A percentile compares a stretch with the other conserved stretches of the same genome.
phyloP scores from a whole-genome alignment of 257 asterid species.

The Verbena officinalis region DNA sequence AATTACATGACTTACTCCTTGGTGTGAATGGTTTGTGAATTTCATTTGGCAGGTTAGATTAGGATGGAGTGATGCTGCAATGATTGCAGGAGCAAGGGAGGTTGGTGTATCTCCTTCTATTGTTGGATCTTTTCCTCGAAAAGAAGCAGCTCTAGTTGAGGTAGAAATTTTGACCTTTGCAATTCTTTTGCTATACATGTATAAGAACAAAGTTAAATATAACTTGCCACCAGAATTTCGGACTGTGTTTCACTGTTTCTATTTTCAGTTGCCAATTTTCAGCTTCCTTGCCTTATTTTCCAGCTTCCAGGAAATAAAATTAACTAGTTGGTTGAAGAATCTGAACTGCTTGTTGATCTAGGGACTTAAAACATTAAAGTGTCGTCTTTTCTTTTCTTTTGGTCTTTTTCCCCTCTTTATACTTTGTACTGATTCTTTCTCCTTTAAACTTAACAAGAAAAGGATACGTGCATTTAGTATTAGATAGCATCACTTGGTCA shows the following conservation, averaged over 20 bases:
- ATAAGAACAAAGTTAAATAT: background rate
- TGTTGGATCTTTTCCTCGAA: slow-evolving; percentile 85
- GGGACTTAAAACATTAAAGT: background rate
- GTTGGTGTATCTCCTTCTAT: slow-evolving; percentile 85
- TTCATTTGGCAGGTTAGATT: slow-evolving; percentile 56
- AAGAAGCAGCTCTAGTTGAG: slow-evolving; percentile 96
- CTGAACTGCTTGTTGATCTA: background rate
- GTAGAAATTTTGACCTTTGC: slow-evolving; percentile 37
- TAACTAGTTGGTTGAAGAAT: background rate
- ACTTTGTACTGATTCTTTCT: background rate
- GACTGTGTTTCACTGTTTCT: background rate
- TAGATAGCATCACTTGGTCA: background rate
- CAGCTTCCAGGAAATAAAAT: slow-evolving; percentile 3
- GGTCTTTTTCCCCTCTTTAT: background rate
- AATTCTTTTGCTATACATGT: slow-evolving; percentile 5
- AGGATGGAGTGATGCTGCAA: slow-evolving; percentile 93
- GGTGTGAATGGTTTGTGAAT: slow-evolving; percentile 28
- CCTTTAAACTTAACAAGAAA: background rate
- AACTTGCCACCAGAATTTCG: slow-evolving; percentile 15
- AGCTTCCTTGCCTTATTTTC: background rate
- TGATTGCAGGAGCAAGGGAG: slow-evolving; percentile 94
- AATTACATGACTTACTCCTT: slow-evolving; percentile 19
- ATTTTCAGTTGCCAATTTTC: background rate
- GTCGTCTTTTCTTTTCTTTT: too few species aligned
- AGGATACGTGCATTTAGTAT: background rate